These are phyloP conservation scores for Stagonosporopsis tanaceti DNA, from an alignment of 2,329 filamentous ascomycete species.

Conservation along the genomic window DNA sequence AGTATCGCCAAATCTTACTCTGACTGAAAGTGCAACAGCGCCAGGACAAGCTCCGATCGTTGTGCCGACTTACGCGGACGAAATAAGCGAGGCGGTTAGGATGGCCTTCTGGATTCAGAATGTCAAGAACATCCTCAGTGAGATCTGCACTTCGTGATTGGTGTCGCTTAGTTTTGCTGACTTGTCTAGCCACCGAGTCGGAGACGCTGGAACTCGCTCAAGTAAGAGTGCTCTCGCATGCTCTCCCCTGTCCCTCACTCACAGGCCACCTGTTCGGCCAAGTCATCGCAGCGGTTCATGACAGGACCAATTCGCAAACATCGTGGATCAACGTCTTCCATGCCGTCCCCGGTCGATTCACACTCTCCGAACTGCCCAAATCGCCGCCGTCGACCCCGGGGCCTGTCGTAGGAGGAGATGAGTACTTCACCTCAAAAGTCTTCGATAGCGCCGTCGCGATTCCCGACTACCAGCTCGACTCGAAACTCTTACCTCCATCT, in stretches of 20 bases:
- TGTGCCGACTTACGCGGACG: constrained; percentile 33
- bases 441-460: constrained; percentile 70
- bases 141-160: constrained; percentile 16
- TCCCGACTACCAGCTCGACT: constrained; percentile 64
- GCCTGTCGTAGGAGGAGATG: constrained; percentile 59
- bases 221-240: constrained; percentile 67
- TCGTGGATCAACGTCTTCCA: constrained; percentile 71
- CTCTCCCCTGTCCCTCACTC: constrained; percentile 63
- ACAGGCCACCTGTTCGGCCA: constrained; percentile 61
- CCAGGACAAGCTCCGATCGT: constrained; percentile 37
- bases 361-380: constrained; percentile 66
- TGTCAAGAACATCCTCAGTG: constrained; percentile 45
- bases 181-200: constrained; percentile 42
- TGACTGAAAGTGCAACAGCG: constrained; percentile 29
- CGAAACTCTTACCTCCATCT: constrained; percentile 58
- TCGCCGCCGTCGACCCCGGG: constrained; percentile 69
- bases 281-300: constrained; percentile 64
- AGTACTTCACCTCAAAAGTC: constrained; percentile 69
- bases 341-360: constrained; percentile 69
- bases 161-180: constrained; percentile 17
- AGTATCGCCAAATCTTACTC: constrained; percentile 38
- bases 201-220: constrained; percentile 48
- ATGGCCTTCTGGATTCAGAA: constrained; percentile 45
- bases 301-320: constrained; percentile 59
- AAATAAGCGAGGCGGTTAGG: constrained; percentile 31